A percentile compares a stretch with the other conserved stretches of the same genome.
phyloP scores from a whole-genome alignment of 371 early-diverging fungal species.

The Dichotomocladium elegans region DNA sequence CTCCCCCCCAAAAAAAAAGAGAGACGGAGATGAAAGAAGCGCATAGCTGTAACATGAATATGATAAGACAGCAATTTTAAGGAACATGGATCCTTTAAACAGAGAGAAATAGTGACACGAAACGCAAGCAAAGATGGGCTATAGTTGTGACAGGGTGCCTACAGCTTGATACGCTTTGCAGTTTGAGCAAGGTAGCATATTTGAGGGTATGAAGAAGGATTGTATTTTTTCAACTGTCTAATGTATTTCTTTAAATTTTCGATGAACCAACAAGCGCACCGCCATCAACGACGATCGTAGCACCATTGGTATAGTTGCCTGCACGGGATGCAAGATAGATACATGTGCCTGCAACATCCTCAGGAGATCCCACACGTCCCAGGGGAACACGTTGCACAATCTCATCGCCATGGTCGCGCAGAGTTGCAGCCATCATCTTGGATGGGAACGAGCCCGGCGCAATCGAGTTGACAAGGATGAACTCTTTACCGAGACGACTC shows the following conservation, averaged over 20 bases:
- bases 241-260: neutral
- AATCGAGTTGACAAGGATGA: conserved; percentile 84
- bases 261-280: conserved; percentile 44
- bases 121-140: no score
- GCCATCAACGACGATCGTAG: conserved; percentile 81
- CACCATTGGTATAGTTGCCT: conserved; percentile 81
- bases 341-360: conserved; percentile 76
- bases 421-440: conserved; percentile 86
- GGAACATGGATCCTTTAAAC: no score
- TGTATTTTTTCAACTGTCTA: no score
- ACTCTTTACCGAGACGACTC: conserved; percentile 53
- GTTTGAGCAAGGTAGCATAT: no score
- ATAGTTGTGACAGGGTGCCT: no score
- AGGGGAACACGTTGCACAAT: conserved; percentile 62
- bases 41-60: no score
- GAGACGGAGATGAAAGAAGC: no score
- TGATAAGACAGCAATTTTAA: no score
- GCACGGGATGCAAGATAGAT: conserved; percentile 80
- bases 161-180: no score
- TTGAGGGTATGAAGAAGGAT: no score
- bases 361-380: conserved; percentile 75
- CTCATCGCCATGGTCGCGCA: conserved; percentile 52
- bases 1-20: no score
- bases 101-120: no score
- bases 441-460: conserved; percentile 89